Conservation (phyloP, 2,329 filamentous ascomycete genomes). For the Talaromyces rugulosus region DNA sequence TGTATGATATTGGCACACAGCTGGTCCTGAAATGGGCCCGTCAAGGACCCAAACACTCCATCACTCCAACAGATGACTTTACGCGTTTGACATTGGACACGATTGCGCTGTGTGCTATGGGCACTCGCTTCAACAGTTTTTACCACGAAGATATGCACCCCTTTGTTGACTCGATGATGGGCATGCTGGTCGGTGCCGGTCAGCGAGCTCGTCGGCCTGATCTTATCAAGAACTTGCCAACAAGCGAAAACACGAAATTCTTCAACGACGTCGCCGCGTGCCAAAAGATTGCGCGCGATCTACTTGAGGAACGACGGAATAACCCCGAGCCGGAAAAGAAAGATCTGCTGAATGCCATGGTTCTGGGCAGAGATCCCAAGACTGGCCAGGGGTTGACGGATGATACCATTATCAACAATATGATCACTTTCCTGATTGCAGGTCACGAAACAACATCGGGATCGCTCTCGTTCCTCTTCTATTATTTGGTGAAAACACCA, state of each 20-base stretch:
- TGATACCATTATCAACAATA: constrained; percentile 61
- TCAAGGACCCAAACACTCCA: constrained; percentile 51
- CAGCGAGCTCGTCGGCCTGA: constrained; percentile 47
- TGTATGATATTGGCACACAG: constrained; percentile 38
- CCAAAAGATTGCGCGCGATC: constrained; percentile 53
- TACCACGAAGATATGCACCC: constrained; percentile 66
- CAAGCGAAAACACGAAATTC: constrained; percentile 27
- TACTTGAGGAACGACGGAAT: constrained; percentile 55
- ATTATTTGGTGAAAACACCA: constrained; percentile 61
- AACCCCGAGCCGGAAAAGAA: constrained; percentile 53
- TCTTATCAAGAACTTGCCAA: constrained; percentile 44
- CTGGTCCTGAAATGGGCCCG: constrained; percentile 41
- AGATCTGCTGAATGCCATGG: constrained; percentile 67
- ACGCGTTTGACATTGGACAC: constrained; percentile 71
- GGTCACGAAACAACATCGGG: constrained; percentile 70
- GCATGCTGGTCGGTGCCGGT: constrained; percentile 57
- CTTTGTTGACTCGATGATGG: constrained; percentile 64
- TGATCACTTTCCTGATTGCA: constrained; percentile 69
- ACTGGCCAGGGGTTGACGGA: constrained; percentile 64
- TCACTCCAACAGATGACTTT: constrained; percentile 63
- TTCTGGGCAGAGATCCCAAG: constrained; percentile 62
- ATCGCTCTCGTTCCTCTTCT: constrained; percentile 62
- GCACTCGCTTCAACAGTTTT: constrained; percentile 70
- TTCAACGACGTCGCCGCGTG: constrained; percentile 39
- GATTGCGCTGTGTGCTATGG: constrained; percentile 67